Conservation (phyloP, 1,284 basidiomycete species). For the Wolfiporia cocos region DNA sequence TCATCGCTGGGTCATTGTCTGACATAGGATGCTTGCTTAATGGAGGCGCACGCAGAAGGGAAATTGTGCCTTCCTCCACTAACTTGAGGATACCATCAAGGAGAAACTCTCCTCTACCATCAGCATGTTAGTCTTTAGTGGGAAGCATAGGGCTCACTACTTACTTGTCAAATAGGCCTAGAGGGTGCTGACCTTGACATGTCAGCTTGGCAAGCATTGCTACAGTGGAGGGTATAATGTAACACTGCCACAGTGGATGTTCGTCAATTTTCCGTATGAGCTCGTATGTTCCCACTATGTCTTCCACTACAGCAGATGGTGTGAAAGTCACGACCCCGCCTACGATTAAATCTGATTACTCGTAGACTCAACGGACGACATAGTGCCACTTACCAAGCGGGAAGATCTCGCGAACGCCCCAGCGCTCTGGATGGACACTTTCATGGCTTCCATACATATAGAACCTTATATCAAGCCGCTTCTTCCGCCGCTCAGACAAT, state of each 20-base stretch:
- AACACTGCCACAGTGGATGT: conserved; percentile 63
- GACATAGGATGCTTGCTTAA: conserved; percentile 4
- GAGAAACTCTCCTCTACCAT: conserved; percentile 30
- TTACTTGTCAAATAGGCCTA: conserved; percentile 19
- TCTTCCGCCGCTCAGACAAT: conserved; percentile 38
- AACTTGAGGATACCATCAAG: conserved; percentile 36
- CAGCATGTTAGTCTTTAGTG: background rate
- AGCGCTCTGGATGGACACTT: conserved; percentile 38
- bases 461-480: conserved; percentile 43
- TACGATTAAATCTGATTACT: conserved; percentile 19
- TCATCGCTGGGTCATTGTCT: conserved; percentile 11
- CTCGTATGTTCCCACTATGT: conserved; percentile 38
- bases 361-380: conserved; percentile 7
- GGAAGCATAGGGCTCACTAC: conserved; percentile 6
- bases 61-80: conserved; percentile 45
- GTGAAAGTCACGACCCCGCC: conserved; percentile 68
- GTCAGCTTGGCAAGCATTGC: conserved; percentile 35
- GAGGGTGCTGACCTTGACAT: conserved; percentile 16
- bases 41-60: conserved; percentile 41
- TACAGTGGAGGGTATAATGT: conserved; percentile 53
- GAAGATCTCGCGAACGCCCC: conserved; percentile 59
- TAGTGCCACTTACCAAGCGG: conserved; percentile 45
- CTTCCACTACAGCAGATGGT: conserved; percentile 45
- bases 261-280: conserved; percentile 42
- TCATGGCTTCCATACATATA: conserved; percentile 61